Percentiles rank a stretch among this genome's conserved stretches.
These are phyloP conservation scores for Termitomyces sp. DNA, from an alignment of 768 basidiomycete genomes.

Conservation along the genomic window DNA sequence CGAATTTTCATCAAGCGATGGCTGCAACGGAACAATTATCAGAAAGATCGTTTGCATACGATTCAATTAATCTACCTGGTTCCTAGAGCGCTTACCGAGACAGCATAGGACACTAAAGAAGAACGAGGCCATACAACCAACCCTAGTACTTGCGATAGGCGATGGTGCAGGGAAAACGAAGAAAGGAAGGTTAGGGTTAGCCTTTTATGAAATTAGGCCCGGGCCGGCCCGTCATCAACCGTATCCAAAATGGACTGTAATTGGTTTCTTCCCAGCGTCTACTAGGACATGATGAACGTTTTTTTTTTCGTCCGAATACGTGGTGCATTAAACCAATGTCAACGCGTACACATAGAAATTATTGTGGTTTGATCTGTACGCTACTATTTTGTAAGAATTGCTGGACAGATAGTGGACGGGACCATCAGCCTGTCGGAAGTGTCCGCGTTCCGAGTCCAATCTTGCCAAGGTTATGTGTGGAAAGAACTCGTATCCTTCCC, in stretches of 20 bases:
- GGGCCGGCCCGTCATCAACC: background rate
- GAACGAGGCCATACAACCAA: slow-evolving; percentile 14
- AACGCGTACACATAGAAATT: background rate
- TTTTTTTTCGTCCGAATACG: no score
- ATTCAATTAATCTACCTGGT: slow-evolving; percentile 6
- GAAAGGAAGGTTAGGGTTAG: slow-evolving; percentile 13
- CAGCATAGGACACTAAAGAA: slow-evolving; percentile 20
- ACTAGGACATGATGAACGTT: no score
- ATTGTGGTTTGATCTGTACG: background rate
- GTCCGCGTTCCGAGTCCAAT: background rate
- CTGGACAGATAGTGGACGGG: background rate
- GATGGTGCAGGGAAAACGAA: background rate
- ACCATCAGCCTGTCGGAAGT: background rate
- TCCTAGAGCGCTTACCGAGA: slow-evolving; percentile 14
- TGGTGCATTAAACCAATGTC: no score
- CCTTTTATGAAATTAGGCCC: background rate
- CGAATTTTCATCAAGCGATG: slow-evolving; percentile 18
- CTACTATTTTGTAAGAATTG: background rate
- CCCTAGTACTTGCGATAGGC: background rate
- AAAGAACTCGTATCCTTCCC: slow-evolving; percentile 2
- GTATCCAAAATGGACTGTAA: no score
- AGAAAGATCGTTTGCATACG: background rate
- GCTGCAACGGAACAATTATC: slow-evolving; percentile 4
- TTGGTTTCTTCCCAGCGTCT: no score
- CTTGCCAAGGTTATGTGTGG: background rate